phyloP scores from a whole-genome alignment of 2,329 filamentous ascomycete species.

The Epichloe scottii region DNA sequence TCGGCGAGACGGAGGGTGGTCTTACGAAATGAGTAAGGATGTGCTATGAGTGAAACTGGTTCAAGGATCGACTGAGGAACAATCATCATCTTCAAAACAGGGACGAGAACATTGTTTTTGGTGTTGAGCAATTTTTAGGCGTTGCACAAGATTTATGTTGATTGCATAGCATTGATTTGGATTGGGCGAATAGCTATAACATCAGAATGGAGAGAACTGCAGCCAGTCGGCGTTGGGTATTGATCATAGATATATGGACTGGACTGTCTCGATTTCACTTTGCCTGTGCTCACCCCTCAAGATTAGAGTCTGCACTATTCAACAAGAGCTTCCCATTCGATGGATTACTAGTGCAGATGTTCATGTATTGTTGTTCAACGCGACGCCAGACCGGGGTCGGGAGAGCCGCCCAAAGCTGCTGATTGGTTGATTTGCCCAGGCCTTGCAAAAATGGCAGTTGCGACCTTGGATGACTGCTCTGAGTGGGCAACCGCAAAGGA shows the following conservation, averaged over 20 bases:
- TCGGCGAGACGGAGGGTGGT: slow-evolving; percentile 76
- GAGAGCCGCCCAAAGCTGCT: neutral
- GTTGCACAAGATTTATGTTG: neutral
- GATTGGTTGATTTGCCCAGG: neutral
- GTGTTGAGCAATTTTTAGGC: neutral
- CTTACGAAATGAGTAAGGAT: slow-evolving; percentile 46
- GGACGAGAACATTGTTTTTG: neutral
- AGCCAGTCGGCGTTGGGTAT: slow-evolving; percentile 1
- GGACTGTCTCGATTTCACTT: neutral
- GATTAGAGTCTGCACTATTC: too few species aligned
- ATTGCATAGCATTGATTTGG: slow-evolving; percentile 6
- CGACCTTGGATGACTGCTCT: neutral
- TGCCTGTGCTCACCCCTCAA: neutral
- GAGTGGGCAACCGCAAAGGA: neutral
- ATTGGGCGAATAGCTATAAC: neutral
- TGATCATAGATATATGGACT: neutral
- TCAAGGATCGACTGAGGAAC: neutral
- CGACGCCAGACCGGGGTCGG: neutral
- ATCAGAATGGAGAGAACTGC: neutral
- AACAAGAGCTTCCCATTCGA: neutral
- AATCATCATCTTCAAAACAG: neutral
- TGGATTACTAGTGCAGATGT: neutral
- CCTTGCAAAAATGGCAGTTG: neutral
- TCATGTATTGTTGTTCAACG: neutral
- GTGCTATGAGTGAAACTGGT: slow-evolving; percentile 21